Evolutionary conservation across 208 protist genomes (phyloP).

Genomic region (Baffinella frigidus): DNA sequence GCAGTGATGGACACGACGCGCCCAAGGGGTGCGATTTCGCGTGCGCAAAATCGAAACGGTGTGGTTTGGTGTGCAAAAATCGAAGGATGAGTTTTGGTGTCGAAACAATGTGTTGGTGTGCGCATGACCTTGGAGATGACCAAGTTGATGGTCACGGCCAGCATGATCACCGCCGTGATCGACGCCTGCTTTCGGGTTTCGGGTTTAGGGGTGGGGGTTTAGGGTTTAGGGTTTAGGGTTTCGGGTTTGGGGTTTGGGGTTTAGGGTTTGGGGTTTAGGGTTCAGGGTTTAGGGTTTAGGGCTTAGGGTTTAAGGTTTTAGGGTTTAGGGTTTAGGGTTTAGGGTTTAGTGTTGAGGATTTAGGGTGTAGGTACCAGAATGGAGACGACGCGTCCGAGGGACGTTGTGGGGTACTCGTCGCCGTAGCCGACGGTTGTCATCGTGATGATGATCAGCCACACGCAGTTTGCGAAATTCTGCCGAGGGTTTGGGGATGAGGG

Average conservation of each 20-base stretch:
- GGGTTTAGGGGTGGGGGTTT: background rate
- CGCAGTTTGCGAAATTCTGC: constrained; percentile 3
- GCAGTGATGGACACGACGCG: too few relatives aligned
- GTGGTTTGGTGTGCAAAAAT: too few relatives aligned
- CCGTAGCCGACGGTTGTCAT: constrained; percentile 61
- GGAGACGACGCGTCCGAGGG: constrained; percentile 7
- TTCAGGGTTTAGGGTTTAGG: background rate
- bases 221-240: background rate
- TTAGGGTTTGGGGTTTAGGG: background rate
- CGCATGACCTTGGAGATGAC: too few relatives aligned
- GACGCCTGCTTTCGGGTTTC: background rate
- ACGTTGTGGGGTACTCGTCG: constrained; percentile 29
- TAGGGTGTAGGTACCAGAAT: too few relatives aligned
- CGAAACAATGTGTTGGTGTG: too few relatives aligned
- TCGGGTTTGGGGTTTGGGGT: background rate
- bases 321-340: background rate
- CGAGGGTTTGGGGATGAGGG: background rate
- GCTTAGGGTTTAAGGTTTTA: background rate
- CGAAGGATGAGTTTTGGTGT: too few relatives aligned
- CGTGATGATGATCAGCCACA: constrained; percentile 61
- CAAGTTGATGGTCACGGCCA: background rate
- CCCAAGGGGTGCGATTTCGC: too few relatives aligned
- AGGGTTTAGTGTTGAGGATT: background rate
- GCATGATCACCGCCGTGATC: constrained; percentile 16
- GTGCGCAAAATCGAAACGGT: too few relatives aligned